Evolutionary conservation across 2,329 filamentous ascomycete species (phyloP), one percentile per base, ranked within the genome.

Genomic region (Coniochaeta hoffmannii): DNA sequence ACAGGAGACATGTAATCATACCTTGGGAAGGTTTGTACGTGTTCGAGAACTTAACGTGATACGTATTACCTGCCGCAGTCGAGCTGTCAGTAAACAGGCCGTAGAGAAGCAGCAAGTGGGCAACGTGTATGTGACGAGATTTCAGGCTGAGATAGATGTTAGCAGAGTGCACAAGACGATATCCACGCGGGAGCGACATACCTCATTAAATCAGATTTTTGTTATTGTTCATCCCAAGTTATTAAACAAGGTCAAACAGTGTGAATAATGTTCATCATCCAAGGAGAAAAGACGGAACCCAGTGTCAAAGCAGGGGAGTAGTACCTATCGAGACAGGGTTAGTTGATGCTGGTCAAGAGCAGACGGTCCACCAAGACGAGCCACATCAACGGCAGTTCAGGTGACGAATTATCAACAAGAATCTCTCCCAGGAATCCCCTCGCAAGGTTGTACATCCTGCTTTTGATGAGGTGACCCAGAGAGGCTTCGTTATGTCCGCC

Each of bases 321-420:
- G 57, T 71, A 70, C 69, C 68, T 69, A 58, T 32, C 38, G 30
- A 54, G 17, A 32, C 14, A 34, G 59, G 55, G 62, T 67, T 61
- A 66, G 65, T 60, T 58, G 62, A 53, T 17, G 50, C 19, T 53
- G 19, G n/a, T n/a, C 50, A 28, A 11, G 10, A 35, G 17, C 30
- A 22, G 3, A 53, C 28, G 22, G 38, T 51, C 49, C 41, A 59
- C 62, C 51, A 56, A 67, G 63, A 50, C 64, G 68, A 66, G 58
- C 65, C 60, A 59, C 58, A 58, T 56, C 61, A 60, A 59, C 56
- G 60, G 64, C 63, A 65, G 53, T 64, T 85, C 81, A 84, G 81
- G 70, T 83, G 81, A 85, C 81, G 81, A 84, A 73, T 68, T 82
- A 68, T 85, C 81, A 85, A 77, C 81, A 81, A 82, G 77, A 83